Conservation (phyloP, 768 basidiomycete genomes). For the Tylopilus sp. region DNA sequence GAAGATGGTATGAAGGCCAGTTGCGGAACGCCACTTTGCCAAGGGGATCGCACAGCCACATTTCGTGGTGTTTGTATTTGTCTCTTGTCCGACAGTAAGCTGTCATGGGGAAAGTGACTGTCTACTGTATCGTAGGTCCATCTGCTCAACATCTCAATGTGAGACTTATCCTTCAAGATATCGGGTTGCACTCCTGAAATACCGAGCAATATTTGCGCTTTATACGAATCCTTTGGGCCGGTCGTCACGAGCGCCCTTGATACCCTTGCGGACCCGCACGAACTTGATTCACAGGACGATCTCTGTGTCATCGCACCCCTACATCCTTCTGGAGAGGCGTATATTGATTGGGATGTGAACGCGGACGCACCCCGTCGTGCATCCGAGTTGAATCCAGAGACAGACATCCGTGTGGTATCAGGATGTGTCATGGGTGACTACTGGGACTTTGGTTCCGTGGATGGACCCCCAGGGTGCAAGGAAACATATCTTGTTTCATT, state of each 20-base stretch:
- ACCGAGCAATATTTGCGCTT: background rate
- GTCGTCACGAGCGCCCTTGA: background rate
- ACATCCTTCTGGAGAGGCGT: background rate
- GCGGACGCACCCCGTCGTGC: no score
- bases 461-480: background rate
- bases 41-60: constrained; percentile 16
- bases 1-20: background rate
- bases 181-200: background rate
- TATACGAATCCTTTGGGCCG: background rate
- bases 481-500: background rate
- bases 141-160: background rate
- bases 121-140: background rate
- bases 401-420: background rate
- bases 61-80: constrained; percentile 6
- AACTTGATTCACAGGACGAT: background rate
- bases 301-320: background rate
- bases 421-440: background rate
- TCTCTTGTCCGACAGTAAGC: constrained; percentile 9
- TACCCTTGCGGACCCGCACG: background rate
- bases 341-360: no score
- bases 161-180: background rate
- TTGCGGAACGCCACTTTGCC: background rate
- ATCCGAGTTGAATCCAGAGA: background rate
- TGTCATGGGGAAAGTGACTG: background rate
- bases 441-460: background rate